These are phyloP conservation scores for Hapsidospora chrysogenum DNA, from an alignment of 495 filamentous ascomycete species.

Conservation along the genomic window DNA sequence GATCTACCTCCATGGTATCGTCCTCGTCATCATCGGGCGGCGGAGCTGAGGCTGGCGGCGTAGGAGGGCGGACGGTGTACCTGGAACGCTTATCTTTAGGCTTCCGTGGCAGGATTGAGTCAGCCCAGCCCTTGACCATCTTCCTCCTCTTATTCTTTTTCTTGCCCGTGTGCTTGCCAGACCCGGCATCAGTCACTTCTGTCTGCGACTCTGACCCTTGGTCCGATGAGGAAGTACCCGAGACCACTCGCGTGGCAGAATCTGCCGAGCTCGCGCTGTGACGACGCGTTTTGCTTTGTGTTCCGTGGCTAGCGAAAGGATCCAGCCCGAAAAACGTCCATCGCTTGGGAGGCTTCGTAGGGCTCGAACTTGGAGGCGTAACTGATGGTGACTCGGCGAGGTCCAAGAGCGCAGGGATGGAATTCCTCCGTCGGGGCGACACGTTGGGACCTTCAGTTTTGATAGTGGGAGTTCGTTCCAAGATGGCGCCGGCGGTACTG, in stretches of 20 bases:
- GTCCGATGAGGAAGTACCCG: conserved; percentile 5
- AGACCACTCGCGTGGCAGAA: conserved; percentile 10
- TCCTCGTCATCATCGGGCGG: conserved; percentile 6
- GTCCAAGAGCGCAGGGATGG: conserved; percentile 27
- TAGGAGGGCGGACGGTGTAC: conserved; percentile 1
- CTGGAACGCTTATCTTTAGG: conserved; percentile 20
- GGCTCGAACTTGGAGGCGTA: conserved; percentile 21
- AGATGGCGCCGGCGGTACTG: conserved; percentile 33
- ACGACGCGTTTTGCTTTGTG: conserved; percentile 17
- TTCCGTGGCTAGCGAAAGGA: conserved; percentile 17
- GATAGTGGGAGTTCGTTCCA: conserved; percentile 26
- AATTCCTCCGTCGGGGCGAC: conserved; percentile 27
- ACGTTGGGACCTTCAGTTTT: conserved; percentile 12
- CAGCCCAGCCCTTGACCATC: conserved; percentile 69
- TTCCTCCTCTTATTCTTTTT: conserved; percentile 52
- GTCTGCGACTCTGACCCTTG: conserved; percentile 3
- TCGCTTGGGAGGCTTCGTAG: conserved; percentile 27
- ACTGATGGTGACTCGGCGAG: conserved; percentile 12
- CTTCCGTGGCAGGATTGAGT: conserved; percentile 57
- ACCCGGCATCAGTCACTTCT: conserved; percentile 1
- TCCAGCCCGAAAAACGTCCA: conserved; percentile 41
- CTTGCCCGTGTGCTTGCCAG: conserved; percentile 12
- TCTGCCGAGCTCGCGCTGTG: conserved; percentile 21
- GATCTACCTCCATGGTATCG: conserved; percentile 1
- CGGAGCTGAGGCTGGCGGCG: conserved; percentile 4